A percentile compares a stretch with the other conserved stretches of the same genome.
Evolutionary conservation across 495 filamentous ascomycete genomes (phyloP).

Genomic region (Penicillium canescens): DNA sequence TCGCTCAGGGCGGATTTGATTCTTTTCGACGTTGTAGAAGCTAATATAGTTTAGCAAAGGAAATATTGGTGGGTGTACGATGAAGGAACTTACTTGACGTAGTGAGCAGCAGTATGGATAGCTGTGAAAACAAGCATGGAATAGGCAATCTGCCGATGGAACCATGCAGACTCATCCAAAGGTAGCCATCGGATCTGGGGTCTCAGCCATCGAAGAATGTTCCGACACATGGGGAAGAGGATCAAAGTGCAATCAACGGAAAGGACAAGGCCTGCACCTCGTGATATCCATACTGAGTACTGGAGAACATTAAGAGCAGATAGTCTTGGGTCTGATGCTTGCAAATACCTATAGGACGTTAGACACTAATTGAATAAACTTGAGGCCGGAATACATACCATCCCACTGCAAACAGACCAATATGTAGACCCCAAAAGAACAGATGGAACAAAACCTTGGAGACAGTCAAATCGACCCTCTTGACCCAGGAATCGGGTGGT

Average conservation of each 20-base stretch:
- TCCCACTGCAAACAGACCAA: conserved; percentile 79
- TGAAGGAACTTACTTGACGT: conserved; percentile 78
- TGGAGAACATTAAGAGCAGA: conserved; percentile 76
- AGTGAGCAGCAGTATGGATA: conserved; percentile 78
- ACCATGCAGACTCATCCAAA: conserved; percentile 93
- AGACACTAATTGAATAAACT: conserved; percentile 23
- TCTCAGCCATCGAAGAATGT: conserved; percentile 76
- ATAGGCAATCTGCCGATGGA: conserved; percentile 95
- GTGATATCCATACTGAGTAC: conserved; percentile 93
- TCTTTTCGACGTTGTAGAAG: conserved; percentile 93
- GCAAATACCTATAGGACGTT: conserved; percentile 65
- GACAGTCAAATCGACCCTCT: conserved; percentile 60
- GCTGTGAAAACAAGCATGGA: conserved; percentile 78
- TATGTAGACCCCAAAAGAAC: conserved; percentile 83
- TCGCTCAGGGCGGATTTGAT: conserved; percentile 74
- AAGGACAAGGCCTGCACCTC: conserved; percentile 84
- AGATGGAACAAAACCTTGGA: conserved; percentile 77
- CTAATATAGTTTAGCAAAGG: conserved; percentile 45
- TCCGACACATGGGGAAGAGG: conserved; percentile 91
- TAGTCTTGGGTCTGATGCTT: conserved; percentile 64
- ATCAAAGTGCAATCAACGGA: conserved; percentile 85
- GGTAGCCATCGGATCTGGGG: conserved; percentile 88
- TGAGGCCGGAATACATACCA: conserved; percentile 59
- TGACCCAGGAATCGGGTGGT: conserved; percentile 17
- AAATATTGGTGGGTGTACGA: not conserved